Evolutionary conservation across 371 early-diverging fungal genomes (phyloP), one percentile per base, ranked within the genome.

Genomic region (Gilbertella persicaria): DNA sequence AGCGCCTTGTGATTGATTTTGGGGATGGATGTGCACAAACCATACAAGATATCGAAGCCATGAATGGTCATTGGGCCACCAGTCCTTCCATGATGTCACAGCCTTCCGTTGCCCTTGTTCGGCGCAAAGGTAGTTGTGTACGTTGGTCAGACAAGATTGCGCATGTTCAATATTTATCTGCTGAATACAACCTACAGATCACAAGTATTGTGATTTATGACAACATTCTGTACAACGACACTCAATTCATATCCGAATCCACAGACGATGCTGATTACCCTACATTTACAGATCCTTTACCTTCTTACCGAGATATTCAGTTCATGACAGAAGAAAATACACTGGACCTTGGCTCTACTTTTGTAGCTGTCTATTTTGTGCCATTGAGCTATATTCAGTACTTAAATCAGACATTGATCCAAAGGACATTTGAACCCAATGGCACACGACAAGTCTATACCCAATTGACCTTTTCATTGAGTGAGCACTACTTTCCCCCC

Each of bases 61-160:
- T 23, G 25, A 71, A 56, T 24, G 40, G 38, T 20, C 51, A 62
- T 23, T 55, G 42, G 41, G 43, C 50, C 4, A 60, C 55, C 0
- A 58, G 54, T 26, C 66, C 58, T n/a, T 39, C 66, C 3, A 53
- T 66, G 54, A 56, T 50, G 54, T 58, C 61, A 8, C 57, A 62
- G 21, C 66, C 66, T 26, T 66, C 58, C 1, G 56, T 77, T 26
- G 78, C 66, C 0, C 55, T 77, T 16, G 55, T 71, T 16, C 38
- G 57, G 41, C 60, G 75, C 17, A 67, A 72, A 2, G 62, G 62
- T 12, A 28, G 64, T 19, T 44, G 62, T 17, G 50, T 53, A 30
- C 41, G 16, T n/a, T 77, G 73, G 72, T 58, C 62, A 7, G 68
- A 65, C 23, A 77, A 77, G 42, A 30, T 77, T 6, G 17, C 57